Percentiles rank a stretch among this genome's conserved stretches.
These are phyloP conservation scores for Sordariomycetes sp. DNA, from an alignment of 2,329 filamentous ascomycete genomes.

Conservation along the genomic window DNA sequence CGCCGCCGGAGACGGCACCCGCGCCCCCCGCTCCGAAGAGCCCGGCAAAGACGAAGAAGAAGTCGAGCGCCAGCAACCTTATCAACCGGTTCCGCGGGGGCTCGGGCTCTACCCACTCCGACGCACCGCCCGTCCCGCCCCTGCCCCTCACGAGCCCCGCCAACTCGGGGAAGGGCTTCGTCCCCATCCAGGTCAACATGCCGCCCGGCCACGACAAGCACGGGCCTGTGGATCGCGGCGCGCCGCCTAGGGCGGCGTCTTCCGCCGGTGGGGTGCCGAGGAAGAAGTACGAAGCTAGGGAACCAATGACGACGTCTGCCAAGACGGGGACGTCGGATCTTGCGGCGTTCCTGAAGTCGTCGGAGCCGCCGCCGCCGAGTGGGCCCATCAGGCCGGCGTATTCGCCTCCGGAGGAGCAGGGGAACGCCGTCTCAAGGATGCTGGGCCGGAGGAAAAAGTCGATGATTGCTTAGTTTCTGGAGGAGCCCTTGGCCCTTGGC, in stretches of 20 bases:
- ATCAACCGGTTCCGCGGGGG: conserved; percentile 41
- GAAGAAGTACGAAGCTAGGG: conserved; percentile 46
- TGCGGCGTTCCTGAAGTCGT: conserved; percentile 59
- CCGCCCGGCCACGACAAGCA: conserved; percentile 30
- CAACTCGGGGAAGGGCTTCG: conserved; percentile 25
- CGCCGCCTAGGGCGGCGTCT: conserved; percentile 6
- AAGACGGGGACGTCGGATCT: conserved; percentile 52
- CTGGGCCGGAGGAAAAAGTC: background rate
- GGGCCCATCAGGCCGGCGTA: background rate
- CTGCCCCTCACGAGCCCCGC: conserved; percentile 19
- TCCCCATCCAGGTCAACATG: conserved; percentile 39
- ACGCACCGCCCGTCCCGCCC: conserved; percentile 12
- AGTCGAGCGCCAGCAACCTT: conserved; percentile 47
- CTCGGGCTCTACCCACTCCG: conserved; percentile 17
- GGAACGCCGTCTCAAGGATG: background rate
- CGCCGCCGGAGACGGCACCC: conserved; percentile 37
- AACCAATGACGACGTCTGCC: conserved; percentile 27
- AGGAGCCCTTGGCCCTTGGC: background rate
- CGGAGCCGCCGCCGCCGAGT: conserved; percentile 45
- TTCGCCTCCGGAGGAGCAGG: background rate
- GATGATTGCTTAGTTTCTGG: background rate
- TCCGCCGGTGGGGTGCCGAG: conserved; percentile 29
- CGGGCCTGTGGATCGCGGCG: conserved; percentile 14
- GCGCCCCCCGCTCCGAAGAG: conserved; percentile 17
- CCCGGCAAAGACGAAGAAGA: conserved; percentile 40